These are phyloP conservation scores for Heteromeles arbutifolia DNA, from an alignment of 306 rosid genomes.

Conservation along the genomic window DNA sequence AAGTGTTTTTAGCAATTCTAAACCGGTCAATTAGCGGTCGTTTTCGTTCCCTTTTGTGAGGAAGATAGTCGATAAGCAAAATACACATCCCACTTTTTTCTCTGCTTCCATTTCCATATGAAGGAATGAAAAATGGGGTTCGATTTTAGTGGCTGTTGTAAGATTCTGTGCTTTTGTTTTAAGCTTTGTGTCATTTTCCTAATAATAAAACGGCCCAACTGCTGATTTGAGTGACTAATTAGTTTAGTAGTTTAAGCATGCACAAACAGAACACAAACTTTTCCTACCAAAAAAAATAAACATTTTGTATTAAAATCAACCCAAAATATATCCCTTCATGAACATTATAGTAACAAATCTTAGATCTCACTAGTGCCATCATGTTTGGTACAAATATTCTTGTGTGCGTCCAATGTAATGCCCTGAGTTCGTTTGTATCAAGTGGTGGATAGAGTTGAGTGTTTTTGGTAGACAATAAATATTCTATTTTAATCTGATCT, in stretches of 20 bases:
- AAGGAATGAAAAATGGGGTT: neutral
- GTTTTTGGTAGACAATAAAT: too few relatives aligned
- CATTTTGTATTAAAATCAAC: neutral
- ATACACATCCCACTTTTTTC: neutral
- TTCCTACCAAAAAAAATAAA: neutral
- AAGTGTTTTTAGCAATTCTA: too few relatives aligned
- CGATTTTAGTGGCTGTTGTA: neutral
- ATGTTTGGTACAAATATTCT: neutral
- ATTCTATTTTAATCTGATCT: too few relatives aligned
- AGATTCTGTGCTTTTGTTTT: conserved; percentile 4
- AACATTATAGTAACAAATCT: neutral
- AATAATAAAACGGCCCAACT: neutral
- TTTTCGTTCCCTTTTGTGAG: neutral
- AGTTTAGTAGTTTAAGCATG: neutral
- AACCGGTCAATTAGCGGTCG: neutral
- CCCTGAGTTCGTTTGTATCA: too few relatives aligned
- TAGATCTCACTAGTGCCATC: neutral
- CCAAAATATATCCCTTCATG: neutral
- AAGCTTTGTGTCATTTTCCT: conserved; percentile 5
- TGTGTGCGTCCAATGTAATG: neutral
- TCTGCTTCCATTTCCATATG: neutral
- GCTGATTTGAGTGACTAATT: neutral
- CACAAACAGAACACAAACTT: neutral
- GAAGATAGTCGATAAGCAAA: conserved; percentile 7
- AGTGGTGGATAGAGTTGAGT: too few relatives aligned